phyloP scores from a whole-genome alignment of 306 rosid genomes.

The Prinsepia uniflora region DNA sequence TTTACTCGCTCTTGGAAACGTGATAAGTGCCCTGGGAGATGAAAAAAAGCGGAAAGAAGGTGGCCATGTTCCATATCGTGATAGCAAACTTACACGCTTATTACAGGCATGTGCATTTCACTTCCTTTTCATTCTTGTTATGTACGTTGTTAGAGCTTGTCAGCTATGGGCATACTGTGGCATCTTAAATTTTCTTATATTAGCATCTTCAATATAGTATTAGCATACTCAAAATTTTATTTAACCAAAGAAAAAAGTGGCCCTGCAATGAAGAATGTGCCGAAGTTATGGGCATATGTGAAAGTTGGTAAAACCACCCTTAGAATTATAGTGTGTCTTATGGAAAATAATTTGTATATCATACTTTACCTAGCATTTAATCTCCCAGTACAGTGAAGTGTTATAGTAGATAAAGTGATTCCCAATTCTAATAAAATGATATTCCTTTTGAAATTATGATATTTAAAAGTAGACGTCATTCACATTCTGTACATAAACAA shows the following conservation, averaged over 20 bases:
- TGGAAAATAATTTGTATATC: not conserved
- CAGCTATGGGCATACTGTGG: not conserved
- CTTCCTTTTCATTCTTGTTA: not conserved
- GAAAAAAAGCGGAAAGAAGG: conserved; percentile 96
- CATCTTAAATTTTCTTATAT: not conserved
- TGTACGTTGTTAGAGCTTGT: not conserved
- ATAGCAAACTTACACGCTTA: conserved; percentile 90
- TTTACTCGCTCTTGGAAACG: conserved; percentile 85
- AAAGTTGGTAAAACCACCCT: not conserved
- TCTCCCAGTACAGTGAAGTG: not conserved
- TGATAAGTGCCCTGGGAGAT: conserved; percentile 96
- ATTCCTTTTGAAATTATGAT: not conserved
- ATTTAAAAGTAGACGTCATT: not conserved
- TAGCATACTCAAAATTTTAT: too few relatives aligned
- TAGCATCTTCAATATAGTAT: not conserved
- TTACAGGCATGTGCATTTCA: conserved; percentile 56
- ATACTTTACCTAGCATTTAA: not conserved
- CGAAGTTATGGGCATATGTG: not conserved
- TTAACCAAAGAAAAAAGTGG: not conserved
- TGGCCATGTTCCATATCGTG: conserved; percentile 93
- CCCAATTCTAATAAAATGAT: not conserved
- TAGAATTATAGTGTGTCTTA: not conserved
- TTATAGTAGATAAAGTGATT: not conserved
- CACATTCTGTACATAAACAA: not conserved
- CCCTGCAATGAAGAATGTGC: not conserved